phyloP scores from a whole-genome alignment of 176 grass and related monocot species.

The Olyra latifolia region DNA sequence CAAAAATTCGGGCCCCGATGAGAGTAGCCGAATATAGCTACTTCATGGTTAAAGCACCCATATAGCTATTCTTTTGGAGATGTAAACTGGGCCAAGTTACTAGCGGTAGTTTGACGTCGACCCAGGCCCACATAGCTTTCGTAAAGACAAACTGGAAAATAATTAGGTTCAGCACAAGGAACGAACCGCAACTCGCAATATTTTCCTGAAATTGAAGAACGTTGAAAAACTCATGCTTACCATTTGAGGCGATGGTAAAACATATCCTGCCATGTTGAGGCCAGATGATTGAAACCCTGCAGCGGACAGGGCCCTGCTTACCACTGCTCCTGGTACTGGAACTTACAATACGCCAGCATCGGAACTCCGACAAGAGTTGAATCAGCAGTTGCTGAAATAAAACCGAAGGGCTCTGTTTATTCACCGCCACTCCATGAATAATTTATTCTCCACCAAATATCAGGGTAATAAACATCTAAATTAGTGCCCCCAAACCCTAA shows the following conservation, averaged over 20 bases:
- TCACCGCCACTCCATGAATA: conserved; percentile 41
- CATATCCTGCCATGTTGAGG: not conserved
- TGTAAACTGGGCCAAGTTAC: too few relatives aligned
- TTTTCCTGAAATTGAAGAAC: not conserved
- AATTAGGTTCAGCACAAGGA: not conserved
- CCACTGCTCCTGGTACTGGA: not conserved
- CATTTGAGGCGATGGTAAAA: not conserved
- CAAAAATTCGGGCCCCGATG: not conserved
- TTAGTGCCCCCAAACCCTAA: conserved; percentile 48
- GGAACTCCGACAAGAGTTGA: not conserved
- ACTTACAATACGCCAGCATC: not conserved
- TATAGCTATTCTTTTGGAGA: too few relatives aligned
- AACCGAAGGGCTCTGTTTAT: conserved; percentile 38
- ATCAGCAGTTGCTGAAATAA: conserved; percentile 13
- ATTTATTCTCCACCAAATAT: conserved; percentile 55
- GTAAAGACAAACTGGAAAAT: not conserved
- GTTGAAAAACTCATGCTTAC: not conserved
- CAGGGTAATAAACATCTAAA: conserved; percentile 49
- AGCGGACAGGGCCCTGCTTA: not conserved
- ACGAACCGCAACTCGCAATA: not conserved
- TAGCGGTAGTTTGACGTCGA: too few relatives aligned
- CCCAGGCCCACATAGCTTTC: not conserved
- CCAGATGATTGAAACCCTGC: not conserved
- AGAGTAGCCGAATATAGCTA: too few relatives aligned
- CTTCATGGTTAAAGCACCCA: too few relatives aligned